phyloP scores from a whole-genome alignment of 179 eudicot genomes.

The Heliamphora pulchella region DNA sequence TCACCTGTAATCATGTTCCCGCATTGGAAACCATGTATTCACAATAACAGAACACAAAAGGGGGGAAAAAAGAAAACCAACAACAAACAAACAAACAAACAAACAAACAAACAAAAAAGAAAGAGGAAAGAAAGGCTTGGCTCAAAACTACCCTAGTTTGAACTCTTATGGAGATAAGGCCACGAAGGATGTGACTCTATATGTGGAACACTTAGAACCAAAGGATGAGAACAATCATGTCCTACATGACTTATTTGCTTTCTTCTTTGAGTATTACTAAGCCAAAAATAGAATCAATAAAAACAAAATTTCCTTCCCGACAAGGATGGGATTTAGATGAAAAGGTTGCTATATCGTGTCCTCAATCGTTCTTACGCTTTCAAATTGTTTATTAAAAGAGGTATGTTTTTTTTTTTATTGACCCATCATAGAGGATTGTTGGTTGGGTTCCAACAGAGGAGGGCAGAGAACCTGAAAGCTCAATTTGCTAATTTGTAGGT shows the following conservation, averaged over 20 bases:
- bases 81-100: too few species aligned
- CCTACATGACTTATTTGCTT: background rate
- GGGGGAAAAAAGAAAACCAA: background rate
- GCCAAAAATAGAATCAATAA: background rate
- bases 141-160: background rate
- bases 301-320: background rate
- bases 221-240: background rate
- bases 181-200: background rate
- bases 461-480: too few species aligned
- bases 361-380: background rate
- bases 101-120: background rate
- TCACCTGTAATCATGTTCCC: constrained; percentile 26
- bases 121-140: background rate
- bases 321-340: background rate
- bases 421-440: background rate
- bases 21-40: background rate
- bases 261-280: background rate
- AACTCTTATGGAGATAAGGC: background rate
- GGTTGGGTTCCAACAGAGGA: background rate
- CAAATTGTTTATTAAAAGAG: background rate
- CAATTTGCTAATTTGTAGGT: too few species aligned
- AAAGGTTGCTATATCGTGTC: background rate
- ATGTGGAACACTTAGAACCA: background rate
- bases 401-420: too few species aligned
- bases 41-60: background rate